A percentile compares a stretch with the other conserved stretches of the same genome.
Evolutionary conservation across 768 basidiomycete species (phyloP).

Genomic region (Calocera viscosa): DNA sequence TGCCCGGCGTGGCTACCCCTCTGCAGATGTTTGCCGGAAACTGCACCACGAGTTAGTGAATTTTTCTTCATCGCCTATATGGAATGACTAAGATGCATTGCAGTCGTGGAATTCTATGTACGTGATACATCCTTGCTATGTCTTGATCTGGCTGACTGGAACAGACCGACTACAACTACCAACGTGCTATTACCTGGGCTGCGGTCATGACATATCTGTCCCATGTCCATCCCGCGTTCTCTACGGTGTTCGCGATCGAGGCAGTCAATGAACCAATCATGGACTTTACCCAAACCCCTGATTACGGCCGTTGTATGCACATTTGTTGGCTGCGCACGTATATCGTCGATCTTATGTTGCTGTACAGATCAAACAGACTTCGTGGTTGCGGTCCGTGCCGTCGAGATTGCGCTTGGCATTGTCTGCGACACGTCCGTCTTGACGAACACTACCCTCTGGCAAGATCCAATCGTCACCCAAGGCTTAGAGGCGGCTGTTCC

Average conservation of each 20-base stretch:
- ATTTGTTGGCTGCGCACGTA: too few species aligned
- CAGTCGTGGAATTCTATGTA: conserved; percentile 61
- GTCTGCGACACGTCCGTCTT: background rate
- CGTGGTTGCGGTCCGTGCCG: conserved; percentile 50
- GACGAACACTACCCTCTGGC: background rate
- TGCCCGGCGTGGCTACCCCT: conserved; percentile 54
- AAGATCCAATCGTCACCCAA: conserved; percentile 9
- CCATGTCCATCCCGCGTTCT: conserved; percentile 56
- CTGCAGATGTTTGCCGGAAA: conserved; percentile 56
- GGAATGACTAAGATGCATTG: conserved; percentile 26
- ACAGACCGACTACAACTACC: conserved; percentile 59
- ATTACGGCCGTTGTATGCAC: conserved; percentile 54
- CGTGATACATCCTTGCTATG: conserved; percentile 18
- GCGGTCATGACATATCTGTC: conserved; percentile 63
- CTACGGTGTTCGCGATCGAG: conserved; percentile 53
- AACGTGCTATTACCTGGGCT: conserved; percentile 68
- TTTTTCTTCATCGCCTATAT: background rate
- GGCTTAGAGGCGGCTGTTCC: conserved; percentile 31
- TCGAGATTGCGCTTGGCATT: conserved; percentile 52
- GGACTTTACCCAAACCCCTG: conserved; percentile 55
- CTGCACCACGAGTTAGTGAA: conserved; percentile 27
- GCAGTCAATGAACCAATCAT: conserved; percentile 70
- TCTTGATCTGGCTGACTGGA: background rate
- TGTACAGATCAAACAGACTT: conserved; percentile 61
- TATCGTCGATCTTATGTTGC: too few species aligned